These are phyloP conservation scores for Neotropicomus parvogracilis DNA, from an alignment of 1,284 basidiomycete genomes.

Conservation along the genomic window DNA sequence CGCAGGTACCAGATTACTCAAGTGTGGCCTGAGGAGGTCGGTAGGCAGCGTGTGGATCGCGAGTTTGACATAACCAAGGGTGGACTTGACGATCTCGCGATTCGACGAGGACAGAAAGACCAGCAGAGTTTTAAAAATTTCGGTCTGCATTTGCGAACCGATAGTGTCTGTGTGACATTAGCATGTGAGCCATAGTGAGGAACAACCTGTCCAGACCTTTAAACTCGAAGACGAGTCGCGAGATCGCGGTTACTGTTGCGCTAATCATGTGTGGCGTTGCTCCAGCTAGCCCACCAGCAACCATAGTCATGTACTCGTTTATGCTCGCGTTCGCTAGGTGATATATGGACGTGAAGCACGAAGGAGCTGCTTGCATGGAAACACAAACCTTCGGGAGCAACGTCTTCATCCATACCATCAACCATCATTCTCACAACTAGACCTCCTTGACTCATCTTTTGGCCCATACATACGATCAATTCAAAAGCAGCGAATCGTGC, in stretches of 20 bases:
- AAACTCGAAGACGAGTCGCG: conserved; percentile 94
- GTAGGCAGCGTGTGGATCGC: conserved; percentile 80
- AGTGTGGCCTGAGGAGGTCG: conserved; percentile 70
- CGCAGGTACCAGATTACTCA: conserved; percentile 78
- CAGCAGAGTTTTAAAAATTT: conserved; percentile 83
- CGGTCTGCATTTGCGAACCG: conserved; percentile 73
- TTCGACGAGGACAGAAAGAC: conserved; percentile 92
- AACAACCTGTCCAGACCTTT: conserved; percentile 56
- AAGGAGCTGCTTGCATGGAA: not conserved
- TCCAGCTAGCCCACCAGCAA: conserved; percentile 92
- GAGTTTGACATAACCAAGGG: conserved; percentile 94
- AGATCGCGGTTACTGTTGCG: conserved; percentile 92
- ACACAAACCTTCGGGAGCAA: conserved; percentile 51
- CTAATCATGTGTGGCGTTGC: conserved; percentile 98
- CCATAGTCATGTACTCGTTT: conserved; percentile 96
- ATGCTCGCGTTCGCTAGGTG: conserved; percentile 69
- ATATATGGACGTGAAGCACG: conserved; percentile 6
- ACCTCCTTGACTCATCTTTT: conserved; percentile 89
- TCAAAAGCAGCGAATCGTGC: conserved; percentile 89
- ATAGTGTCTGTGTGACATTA: conserved; percentile 56
- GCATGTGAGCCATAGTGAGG: not conserved
- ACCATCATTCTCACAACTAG: conserved; percentile 75
- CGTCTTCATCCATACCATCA: conserved; percentile 79
- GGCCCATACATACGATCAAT: conserved; percentile 86
- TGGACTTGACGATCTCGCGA: conserved; percentile 96